phyloP scores from a whole-genome alignment of 371 early-diverging fungal species.

The Mucor saturninus region DNA sequence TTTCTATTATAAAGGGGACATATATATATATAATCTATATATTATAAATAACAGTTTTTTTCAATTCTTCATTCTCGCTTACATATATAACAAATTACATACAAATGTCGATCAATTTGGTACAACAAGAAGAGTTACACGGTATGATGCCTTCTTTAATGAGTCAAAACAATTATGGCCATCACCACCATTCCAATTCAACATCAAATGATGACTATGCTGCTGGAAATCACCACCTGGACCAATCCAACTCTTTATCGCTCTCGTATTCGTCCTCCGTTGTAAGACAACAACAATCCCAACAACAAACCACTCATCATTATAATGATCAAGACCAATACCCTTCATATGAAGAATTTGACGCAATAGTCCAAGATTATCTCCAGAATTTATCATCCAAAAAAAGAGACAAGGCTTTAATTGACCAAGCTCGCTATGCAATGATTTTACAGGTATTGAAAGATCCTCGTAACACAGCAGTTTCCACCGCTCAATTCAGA shows the following conservation, averaged over 20 bases:
- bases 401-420: slow-evolving; percentile 66
- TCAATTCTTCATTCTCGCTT: not conserved
- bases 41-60: not conserved
- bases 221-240: not conserved
- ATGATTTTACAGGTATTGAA: slow-evolving; percentile 60
- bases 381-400: slow-evolving; percentile 60
- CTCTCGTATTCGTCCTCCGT: slow-evolving; percentile 3
- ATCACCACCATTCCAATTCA: slow-evolving; percentile 1
- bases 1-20: slow-evolving; percentile 6
- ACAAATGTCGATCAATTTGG: slow-evolving; percentile 23
- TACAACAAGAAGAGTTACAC: slow-evolving; percentile 21
- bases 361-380: slow-evolving; percentile 57
- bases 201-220: slow-evolving; percentile 15
- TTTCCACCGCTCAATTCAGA: slow-evolving; percentile 67
- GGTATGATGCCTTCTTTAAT: slow-evolving; percentile 17
- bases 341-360: slow-evolving; percentile 45
- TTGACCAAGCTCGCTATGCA: slow-evolving; percentile 57
- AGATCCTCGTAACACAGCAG: slow-evolving; percentile 63
- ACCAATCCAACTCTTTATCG: slow-evolving; percentile 7
- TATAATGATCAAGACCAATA: slow-evolving; percentile 44
- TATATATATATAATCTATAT: not conserved
- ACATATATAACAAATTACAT: slow-evolving; percentile 4
- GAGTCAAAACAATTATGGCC: slow-evolving; percentile 3
- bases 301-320: slow-evolving; percentile 6
- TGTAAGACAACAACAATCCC: slow-evolving; percentile 4